Conservation (phyloP, 2,329 filamentous ascomycete genomes). For the Trichoderma koningiopsis region DNA sequence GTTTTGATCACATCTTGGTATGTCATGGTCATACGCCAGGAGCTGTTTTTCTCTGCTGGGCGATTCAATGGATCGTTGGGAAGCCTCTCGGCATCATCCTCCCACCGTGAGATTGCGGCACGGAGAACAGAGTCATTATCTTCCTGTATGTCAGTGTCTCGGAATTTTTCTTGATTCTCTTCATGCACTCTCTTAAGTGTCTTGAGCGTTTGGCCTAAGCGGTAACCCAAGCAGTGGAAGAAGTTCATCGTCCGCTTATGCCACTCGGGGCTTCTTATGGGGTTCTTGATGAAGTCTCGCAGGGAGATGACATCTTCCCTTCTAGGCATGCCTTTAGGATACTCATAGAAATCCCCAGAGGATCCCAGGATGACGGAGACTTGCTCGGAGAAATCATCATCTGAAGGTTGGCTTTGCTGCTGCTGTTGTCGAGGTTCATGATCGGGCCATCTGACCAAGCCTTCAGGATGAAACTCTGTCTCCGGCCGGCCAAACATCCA, state of each 20-base stretch:
- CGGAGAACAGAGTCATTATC: constrained; percentile 28
- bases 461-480: constrained; percentile 25
- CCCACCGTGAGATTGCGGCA: constrained; percentile 27
- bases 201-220: constrained; percentile 42
- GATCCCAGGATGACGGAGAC: neutral
- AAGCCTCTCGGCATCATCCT: constrained; percentile 26
- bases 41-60: neutral
- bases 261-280: neutral
- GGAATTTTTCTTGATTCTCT: neutral
- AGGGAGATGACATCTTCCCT: constrained; percentile 22
- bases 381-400: neutral
- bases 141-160: constrained; percentile 5
- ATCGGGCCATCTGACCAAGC: constrained; percentile 18
- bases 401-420: neutral
- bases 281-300: neutral
- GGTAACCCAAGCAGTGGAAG: constrained; percentile 40
- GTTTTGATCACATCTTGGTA: constrained; percentile 38
- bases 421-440: neutral
- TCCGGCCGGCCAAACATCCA: constrained; percentile 20
- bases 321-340: constrained; percentile 16
- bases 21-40: constrained; percentile 27
- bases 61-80: constrained; percentile 30
- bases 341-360: constrained; percentile 12
- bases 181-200: constrained; percentile 25
- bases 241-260: constrained; percentile 27